Base-by-base conservation (phyloP, 1,284 basidiomycete species). In the Somion occarium region DNA sequence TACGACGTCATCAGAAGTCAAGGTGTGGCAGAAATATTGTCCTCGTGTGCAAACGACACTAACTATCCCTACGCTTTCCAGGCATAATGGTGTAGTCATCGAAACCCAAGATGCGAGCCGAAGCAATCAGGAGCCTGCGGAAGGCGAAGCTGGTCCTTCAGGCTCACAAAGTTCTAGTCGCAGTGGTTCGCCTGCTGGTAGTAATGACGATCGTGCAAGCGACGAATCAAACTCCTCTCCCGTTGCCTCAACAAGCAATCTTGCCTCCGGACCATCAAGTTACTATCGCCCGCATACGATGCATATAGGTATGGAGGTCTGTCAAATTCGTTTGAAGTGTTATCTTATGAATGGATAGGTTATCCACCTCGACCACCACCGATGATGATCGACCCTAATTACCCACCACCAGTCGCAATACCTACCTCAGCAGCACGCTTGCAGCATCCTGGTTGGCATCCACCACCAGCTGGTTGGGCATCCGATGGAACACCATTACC, bases 61-160 rank as follows among this genome's bases (percentile, higher is more conserved):
- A 43, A 23, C 48, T 24, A 39, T 15, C 13, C 43, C 11, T 38
- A n/a, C n/a, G n/a, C n/a, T 46, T 41, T 49, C 43, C 58, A 85
- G 83, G 59, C 84, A 87, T 59, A 83, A 84, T 59, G 85, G 85
- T 3, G 70, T 84, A n/a, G 69, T 84, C 49, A 75, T 83, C 52
- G 81, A 84, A 53, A 72, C 79, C 5, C 53, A 68, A 3, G 75
- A 76, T 22, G 59, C 53, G 12, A 58, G 61, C 25, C 47, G 49
- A 20, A 52, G 56, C 44, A 62, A 61, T 46, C 48, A 55, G 20
- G 63, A 62, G 51, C 59, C 58, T n/a, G 69, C 67, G 12, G 68
- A 65, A 13, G 69, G 62, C 11, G 64, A 69, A 25, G 69, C 64
- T 46, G 68, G 60, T 34, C 70, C 72, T 4, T 72, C 74, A 11